Evolutionary conservation across 257 asterid species (phyloP), one percentile per base, ranked within the genome.

Genomic region (Linderniella brevidens): DNA sequence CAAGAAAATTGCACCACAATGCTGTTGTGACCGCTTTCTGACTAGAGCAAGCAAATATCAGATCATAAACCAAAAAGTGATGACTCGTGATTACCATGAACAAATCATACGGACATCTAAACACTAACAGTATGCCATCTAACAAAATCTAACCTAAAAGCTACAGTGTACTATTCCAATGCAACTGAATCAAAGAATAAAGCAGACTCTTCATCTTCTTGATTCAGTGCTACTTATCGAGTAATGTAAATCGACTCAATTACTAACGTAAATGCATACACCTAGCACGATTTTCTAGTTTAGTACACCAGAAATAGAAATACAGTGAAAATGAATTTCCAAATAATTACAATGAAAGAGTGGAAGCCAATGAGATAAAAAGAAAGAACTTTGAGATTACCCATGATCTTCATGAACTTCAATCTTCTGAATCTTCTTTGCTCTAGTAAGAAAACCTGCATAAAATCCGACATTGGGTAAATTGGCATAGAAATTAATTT

Each of bases 11-110:
- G 93, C 98, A 90, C 75, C 94, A 80, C 19, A 85, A 68, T 53
- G 98, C 98, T 14, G 80, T 90, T 67, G 86, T 74, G 68, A 90
- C 96, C n/a, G 98, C 98, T 62, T 92, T 70, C 82, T 84, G 93
- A 47, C 94, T 81, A 71, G 37, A 74, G 52, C 3, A 55, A 38
- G 73, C 49, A 61, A 60, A 17, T 16, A 43, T 8, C 48, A 16
- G 14, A 16, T 15, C 4, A 43, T n/a, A 1, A 13, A 60, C 37
- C 48, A 41, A 37, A 54, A 13, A 4, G 53, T 46, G 8, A 43
- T 13, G 19, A 46, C 43, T 16, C 35, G 58, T 25, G 51, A 57
- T 43, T 61, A 25, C 17, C 14, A 13, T 9, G 4, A 11, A 41
- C 8, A 37, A 10, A 13, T 13, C 13, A 39, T 9, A 10, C 9